Percentiles rank a stretch among this genome's conserved stretches.
phyloP scores from a whole-genome alignment of 805 yeast species.

The Saturnispora halmiae region DNA sequence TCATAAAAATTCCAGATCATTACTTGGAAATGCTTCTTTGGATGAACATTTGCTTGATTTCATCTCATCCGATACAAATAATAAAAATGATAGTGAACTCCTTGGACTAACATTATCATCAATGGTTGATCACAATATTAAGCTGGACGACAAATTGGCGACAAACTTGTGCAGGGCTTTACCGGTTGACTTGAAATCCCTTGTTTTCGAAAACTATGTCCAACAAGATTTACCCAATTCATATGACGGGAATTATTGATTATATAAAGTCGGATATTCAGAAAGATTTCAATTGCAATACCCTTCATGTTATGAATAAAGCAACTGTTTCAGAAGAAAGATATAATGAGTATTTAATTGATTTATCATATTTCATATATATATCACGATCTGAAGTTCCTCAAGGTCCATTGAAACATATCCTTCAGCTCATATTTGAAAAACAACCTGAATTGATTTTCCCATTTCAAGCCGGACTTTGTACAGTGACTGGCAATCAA shows the following conservation, averaged over 20 bases:
- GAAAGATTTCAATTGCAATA: slow-evolving; percentile 3
- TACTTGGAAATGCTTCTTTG: too few species aligned
- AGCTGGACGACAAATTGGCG: slow-evolving; percentile 1
- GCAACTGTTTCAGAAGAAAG: slow-evolving; percentile 9
- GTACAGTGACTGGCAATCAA: background rate
- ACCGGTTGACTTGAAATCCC: background rate
- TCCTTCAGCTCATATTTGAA: background rate
- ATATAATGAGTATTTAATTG: slow-evolving; percentile 9
- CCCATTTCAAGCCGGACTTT: slow-evolving; percentile 2
- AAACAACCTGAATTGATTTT: slow-evolving; percentile 1
- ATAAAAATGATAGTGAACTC: background rate
- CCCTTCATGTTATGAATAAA: slow-evolving; percentile 5
- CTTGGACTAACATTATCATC: background rate
- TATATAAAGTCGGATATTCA: background rate
- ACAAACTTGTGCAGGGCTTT: background rate
- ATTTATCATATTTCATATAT: slow-evolving; percentile 3
- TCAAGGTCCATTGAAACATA: slow-evolving; percentile 1
- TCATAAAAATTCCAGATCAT: background rate
- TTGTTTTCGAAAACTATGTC: too few species aligned
- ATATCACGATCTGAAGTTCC: slow-evolving; percentile 11
- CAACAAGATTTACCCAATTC: too few species aligned
- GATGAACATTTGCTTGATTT: background rate
- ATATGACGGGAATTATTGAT: background rate
- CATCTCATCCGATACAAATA: background rate
- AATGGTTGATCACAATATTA: background rate